Evolutionary conservation across 1,139 yeast species (phyloP).

Genomic region (Petasospora rhodanensis): DNA sequence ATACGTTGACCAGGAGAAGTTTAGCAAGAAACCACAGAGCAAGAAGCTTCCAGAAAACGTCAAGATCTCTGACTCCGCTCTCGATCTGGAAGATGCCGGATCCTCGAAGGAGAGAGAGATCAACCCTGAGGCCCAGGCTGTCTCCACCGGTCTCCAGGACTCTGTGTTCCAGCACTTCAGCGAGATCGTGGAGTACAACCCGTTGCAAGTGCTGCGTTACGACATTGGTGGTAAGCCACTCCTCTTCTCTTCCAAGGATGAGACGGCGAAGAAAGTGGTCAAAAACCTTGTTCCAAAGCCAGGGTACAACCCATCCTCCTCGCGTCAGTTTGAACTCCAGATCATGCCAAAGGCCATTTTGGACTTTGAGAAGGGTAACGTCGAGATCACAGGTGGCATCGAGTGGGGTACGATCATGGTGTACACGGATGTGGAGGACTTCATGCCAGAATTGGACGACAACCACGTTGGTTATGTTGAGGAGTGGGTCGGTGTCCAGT

Average conservation of each 20-base stretch:
- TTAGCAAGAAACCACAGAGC: conserved; percentile 34
- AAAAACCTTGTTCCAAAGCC: conserved; percentile 44
- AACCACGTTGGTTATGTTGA: conserved; percentile 77
- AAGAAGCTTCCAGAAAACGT: conserved; percentile 40
- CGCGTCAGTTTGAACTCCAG: conserved; percentile 76
- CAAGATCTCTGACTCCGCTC: conserved; percentile 29
- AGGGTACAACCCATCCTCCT: conserved; percentile 56
- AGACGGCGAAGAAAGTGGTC: conserved; percentile 26
- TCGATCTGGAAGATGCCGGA: conserved; percentile 35
- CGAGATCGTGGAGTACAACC: conserved; percentile 70
- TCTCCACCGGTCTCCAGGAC: conserved; percentile 51
- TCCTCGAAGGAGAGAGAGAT: conserved; percentile 17
- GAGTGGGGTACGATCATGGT: conserved; percentile 96
- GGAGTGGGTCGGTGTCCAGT: conserved; percentile 93
- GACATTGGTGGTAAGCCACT: conserved; percentile 73
- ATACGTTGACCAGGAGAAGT: conserved; percentile 63
- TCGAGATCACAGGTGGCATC: conserved; percentile 68
- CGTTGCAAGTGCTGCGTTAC: conserved; percentile 81
- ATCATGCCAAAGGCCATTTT: conserved; percentile 91
- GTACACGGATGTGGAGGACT: conserved; percentile 75
- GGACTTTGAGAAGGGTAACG: conserved; percentile 57
- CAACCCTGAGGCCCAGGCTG: conserved; percentile 34
- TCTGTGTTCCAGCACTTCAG: conserved; percentile 75
- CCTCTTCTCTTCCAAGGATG: conserved; percentile 56
- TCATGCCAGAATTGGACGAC: conserved; percentile 52